These are phyloP conservation scores for Glomus cerebriforme DNA, from an alignment of 192 early-diverging fungal species.

Conservation along the genomic window DNA sequence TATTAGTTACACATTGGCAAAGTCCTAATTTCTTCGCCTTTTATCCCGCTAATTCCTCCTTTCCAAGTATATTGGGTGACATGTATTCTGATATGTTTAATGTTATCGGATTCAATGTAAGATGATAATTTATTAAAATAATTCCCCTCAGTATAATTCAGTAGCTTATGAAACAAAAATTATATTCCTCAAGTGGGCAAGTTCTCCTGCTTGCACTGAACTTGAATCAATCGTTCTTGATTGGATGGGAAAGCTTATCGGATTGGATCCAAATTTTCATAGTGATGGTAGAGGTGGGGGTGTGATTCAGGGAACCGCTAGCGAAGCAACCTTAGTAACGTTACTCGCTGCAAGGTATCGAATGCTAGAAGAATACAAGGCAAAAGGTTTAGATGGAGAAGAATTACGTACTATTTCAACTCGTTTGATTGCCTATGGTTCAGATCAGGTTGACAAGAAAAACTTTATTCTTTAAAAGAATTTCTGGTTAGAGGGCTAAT, in stretches of 20 bases:
- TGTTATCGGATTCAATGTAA: constrained; percentile 51
- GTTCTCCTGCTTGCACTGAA: constrained; percentile 62
- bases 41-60: constrained; percentile 57
- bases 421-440: constrained; percentile 61
- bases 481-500: not conserved
- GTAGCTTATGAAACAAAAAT: not conserved
- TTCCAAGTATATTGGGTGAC: constrained; percentile 60
- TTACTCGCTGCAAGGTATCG: constrained; percentile 61
- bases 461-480: not conserved
- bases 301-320: constrained; percentile 65
- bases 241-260: constrained; percentile 65
- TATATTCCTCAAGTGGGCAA: constrained; percentile 42
- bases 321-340: constrained; percentile 57
- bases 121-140: constrained; percentile 10
- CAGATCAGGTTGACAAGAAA: constrained; percentile 48
- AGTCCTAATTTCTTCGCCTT: constrained; percentile 62
- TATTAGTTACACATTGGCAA: constrained; percentile 67
- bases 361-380: constrained; percentile 39
- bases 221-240: constrained; percentile 63
- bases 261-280: constrained; percentile 55
- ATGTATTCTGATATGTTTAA: constrained; percentile 65
- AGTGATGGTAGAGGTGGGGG: constrained; percentile 61
- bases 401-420: constrained; percentile 31
- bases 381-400: constrained; percentile 36
- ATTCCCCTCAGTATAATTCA: not conserved